Conservation (phyloP, 2,329 filamentous ascomycete genomes). For the Beauveria medogensis region DNA sequence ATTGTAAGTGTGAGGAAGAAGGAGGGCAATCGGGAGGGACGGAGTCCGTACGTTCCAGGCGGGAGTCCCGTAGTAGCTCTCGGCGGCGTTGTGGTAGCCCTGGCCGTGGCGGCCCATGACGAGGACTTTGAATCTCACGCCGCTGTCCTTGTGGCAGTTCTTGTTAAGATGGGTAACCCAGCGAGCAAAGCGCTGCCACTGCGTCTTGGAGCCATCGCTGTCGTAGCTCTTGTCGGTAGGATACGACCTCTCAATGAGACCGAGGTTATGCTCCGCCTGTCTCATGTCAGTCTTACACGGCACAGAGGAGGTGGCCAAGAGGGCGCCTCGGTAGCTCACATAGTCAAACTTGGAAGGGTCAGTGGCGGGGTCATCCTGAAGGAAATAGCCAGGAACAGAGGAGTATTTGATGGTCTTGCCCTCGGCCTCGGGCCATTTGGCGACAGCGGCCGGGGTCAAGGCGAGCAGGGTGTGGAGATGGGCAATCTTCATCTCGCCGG, state of each 20-base stretch:
- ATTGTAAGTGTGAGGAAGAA: background rate
- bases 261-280: slow-evolving; percentile 54
- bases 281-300: background rate
- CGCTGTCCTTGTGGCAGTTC: slow-evolving; percentile 26
- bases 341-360: slow-evolving; percentile 54
- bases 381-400: slow-evolving; percentile 53
- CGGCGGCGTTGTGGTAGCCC: slow-evolving; percentile 55
- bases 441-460: slow-evolving; percentile 21
- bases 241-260: slow-evolving; percentile 56
- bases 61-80: slow-evolving; percentile 58
- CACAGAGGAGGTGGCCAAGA: background rate
- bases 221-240: slow-evolving; percentile 41
- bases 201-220: slow-evolving; percentile 36
- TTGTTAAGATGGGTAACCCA: slow-evolving; percentile 49
- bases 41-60: slow-evolving; percentile 53
- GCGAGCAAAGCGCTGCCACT: slow-evolving; percentile 57
- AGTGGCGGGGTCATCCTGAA: slow-evolving; percentile 53
- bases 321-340: slow-evolving; percentile 31
- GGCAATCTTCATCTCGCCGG: slow-evolving; percentile 24
- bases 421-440: slow-evolving; percentile 24
- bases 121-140: slow-evolving; percentile 55
- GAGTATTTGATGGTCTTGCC: slow-evolving; percentile 47
- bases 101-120: slow-evolving; percentile 65
- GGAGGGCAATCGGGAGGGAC: too few relatives aligned
- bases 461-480: slow-evolving; percentile 22